Conservation (phyloP, 2,329 filamentous ascomycete genomes). For the Diaporthe nobilis region DNA sequence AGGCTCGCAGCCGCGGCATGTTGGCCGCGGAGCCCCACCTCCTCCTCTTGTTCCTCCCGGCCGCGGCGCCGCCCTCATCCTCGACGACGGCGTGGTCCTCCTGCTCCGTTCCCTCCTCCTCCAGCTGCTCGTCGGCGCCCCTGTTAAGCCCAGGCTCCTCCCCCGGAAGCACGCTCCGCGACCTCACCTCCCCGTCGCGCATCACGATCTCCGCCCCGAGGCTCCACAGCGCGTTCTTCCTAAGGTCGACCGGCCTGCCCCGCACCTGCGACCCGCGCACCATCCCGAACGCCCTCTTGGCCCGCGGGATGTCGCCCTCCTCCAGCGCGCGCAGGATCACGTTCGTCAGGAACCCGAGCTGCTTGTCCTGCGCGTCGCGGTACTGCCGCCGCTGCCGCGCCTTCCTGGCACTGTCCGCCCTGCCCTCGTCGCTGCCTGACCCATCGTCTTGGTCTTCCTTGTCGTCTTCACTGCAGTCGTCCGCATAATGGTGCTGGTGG, state of each 20-base stretch:
- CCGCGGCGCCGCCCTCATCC: constrained; percentile 40
- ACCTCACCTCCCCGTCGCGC: constrained; percentile 61
- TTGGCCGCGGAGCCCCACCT: constrained; percentile 63
- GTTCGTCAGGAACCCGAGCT: constrained; percentile 77
- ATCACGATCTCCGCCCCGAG: constrained; percentile 89
- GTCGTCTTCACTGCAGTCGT: neutral
- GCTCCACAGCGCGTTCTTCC: constrained; percentile 81
- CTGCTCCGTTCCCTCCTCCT: neutral
- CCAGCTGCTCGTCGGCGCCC: constrained; percentile 10
- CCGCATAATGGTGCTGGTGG: constrained; percentile 6
- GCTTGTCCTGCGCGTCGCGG: constrained; percentile 53
- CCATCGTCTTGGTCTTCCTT: constrained; percentile 33
- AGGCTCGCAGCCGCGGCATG: constrained; percentile 64
- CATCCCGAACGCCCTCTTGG: constrained; percentile 81
- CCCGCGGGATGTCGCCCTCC: constrained; percentile 78
- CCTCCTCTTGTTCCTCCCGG: constrained; percentile 30
- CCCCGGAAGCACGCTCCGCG: constrained; percentile 40
- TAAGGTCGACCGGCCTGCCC: constrained; percentile 75
- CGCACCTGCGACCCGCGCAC: constrained; percentile 70
- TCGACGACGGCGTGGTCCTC: neutral
- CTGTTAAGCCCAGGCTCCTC: constrained; percentile 40
- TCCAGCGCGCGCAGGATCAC: constrained; percentile 81
- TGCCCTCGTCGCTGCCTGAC: constrained; percentile 38
- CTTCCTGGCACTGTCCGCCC: neutral
- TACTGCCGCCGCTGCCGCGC: constrained; percentile 46